Conservation (phyloP, 306 rosid species). For the apple (Malus domestica) region ASM211411v1 NC_041799.1:39517001-39517500, state of each 20-base stretch:
- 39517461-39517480: slow-evolving; percentile 99
- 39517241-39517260: not conserved
- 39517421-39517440: slow-evolving; percentile 97
- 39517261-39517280: not conserved
- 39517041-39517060: slow-evolving; percentile 99
- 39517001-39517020: slow-evolving; percentile 91
- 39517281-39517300: not conserved
- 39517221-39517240: not conserved
- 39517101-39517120: not conserved
- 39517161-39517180: not conserved
- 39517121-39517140: slow-evolving; percentile 2
- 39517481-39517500: slow-evolving; percentile 98
- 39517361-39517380: slow-evolving; percentile 28
- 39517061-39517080: slow-evolving; percentile 41
- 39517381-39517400: slow-evolving; percentile 99
- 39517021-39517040: slow-evolving; percentile 86
- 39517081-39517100: slow-evolving; percentile 4
- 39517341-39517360: slow-evolving; percentile 9
- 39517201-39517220: not conserved
- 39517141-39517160: not conserved
- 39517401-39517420: slow-evolving; percentile 79
- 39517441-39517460: slow-evolving; percentile 97
- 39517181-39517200: not conserved
- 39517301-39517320: not conserved
- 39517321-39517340: not conserved